Evolutionary conservation across 805 yeast genomes (phyloP).

Genomic region (Teunomyces kruisii): DNA sequence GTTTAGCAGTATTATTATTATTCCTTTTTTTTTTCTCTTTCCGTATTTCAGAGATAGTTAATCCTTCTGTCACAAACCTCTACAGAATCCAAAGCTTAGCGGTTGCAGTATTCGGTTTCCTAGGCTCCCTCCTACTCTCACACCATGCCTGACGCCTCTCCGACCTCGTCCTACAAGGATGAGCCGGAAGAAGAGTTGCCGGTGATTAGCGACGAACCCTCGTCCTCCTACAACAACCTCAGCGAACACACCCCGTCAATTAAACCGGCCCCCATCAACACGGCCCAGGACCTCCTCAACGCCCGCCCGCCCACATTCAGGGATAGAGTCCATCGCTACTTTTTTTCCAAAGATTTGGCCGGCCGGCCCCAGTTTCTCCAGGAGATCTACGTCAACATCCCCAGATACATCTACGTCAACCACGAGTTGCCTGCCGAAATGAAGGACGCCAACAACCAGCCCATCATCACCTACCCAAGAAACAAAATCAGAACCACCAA

Average conservation of each 20-base stretch:
- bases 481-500: conserved; percentile 64
- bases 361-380: conserved; percentile 34
- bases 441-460: conserved; percentile 24
- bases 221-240: conserved; percentile 10
- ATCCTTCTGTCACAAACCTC: background rate
- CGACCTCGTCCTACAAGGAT: background rate
- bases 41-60: background rate
- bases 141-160: background rate
- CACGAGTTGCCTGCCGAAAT: conserved; percentile 46
- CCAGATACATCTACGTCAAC: conserved; percentile 51
- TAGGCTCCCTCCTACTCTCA: background rate
- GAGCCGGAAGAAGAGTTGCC: conserved; percentile 1
- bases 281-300: conserved; percentile 11
- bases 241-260: background rate
- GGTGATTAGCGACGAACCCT: conserved; percentile 2
- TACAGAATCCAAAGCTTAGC: background rate
- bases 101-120: background rate
- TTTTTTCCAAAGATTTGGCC: conserved; percentile 19
- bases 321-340: conserved; percentile 9
- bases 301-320: conserved; percentile 13
- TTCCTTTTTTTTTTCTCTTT: background rate
- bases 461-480: conserved; percentile 44
- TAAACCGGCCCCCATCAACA: background rate
- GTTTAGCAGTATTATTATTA: background rate
- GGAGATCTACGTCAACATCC: conserved; percentile 36